Conservation (phyloP, 257 asterid species). For the Nicotiana paniculata region DNA sequence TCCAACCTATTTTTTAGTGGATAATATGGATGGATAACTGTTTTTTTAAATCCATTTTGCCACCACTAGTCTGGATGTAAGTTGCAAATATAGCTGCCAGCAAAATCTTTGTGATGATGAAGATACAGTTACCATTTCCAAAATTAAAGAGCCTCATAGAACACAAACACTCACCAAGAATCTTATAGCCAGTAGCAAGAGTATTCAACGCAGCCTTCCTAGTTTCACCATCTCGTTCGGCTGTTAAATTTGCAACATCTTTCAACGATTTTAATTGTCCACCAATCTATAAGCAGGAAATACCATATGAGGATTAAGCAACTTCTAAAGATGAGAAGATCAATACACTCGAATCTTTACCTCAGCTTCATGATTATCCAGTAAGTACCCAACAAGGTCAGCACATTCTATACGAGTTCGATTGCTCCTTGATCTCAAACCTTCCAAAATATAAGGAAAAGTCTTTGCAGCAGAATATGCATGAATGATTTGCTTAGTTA, state of each 20-base stretch:
- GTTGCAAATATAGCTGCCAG: no score
- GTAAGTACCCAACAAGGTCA: slow-evolving; percentile 87
- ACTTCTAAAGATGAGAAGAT: slow-evolving; percentile 8
- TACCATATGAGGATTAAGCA: neutral
- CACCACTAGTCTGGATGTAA: no score
- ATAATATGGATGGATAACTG: no score
- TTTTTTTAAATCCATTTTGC: no score
- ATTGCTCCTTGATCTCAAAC: slow-evolving; percentile 91
- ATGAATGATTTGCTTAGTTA: slow-evolving; percentile 69
- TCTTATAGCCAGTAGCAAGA: slow-evolving; percentile 88
- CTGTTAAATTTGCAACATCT: slow-evolving; percentile 91
- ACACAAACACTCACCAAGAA: slow-evolving; percentile 67
- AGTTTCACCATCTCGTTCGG: slow-evolving; percentile 96
- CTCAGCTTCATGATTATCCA: slow-evolving; percentile 86
- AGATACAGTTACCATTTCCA: no score
- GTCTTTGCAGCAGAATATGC: slow-evolving; percentile 82
- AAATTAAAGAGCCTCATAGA: neutral
- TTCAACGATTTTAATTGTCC: slow-evolving; percentile 94
- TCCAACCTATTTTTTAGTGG: no score
- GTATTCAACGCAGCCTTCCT: slow-evolving; percentile 93
- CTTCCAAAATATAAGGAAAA: slow-evolving; percentile 89
- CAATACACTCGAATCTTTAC: slow-evolving; percentile 24
- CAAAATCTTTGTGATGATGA: no score
- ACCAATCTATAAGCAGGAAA: slow-evolving; percentile 45
- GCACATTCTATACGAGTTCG: slow-evolving; percentile 91